Conservation (phyloP, 306 rosid species). For the Cicer bijugum region DNA sequence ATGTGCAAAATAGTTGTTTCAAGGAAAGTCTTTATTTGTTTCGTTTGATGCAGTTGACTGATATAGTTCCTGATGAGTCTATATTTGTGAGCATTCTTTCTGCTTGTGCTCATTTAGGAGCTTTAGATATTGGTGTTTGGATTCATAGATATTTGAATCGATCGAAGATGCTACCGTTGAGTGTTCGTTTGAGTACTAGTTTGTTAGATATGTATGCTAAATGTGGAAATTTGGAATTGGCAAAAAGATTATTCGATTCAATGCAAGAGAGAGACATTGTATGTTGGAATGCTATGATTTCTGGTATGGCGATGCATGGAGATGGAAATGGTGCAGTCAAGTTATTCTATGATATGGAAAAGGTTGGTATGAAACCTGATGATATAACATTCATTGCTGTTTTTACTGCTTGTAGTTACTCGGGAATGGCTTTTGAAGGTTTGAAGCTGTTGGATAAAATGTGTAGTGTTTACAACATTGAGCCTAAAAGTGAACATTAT, state of each 20-base stretch:
- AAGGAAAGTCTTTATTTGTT: slow-evolving; percentile 73
- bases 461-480: slow-evolving; percentile 54
- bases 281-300: slow-evolving; percentile 84
- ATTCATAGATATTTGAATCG: slow-evolving; percentile 57
- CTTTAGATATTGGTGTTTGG: slow-evolving; percentile 72
- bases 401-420: slow-evolving; percentile 78
- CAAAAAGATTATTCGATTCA: slow-evolving; percentile 54
- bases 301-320: slow-evolving; percentile 75
- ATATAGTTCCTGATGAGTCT: slow-evolving; percentile 68
- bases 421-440: slow-evolving; percentile 66
- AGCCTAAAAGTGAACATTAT: slow-evolving; percentile 70
- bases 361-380: slow-evolving; percentile 53
- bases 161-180: slow-evolving; percentile 42
- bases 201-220: slow-evolving; percentile 83
- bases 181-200: slow-evolving; percentile 61
- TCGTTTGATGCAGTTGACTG: slow-evolving; percentile 61
- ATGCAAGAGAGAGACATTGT: slow-evolving; percentile 58
- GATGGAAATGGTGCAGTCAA: slow-evolving; percentile 63
- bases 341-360: slow-evolving; percentile 66
- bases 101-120: slow-evolving; percentile 82
- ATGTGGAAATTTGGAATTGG: slow-evolving; percentile 65
- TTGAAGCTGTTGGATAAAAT: slow-evolving; percentile 59
- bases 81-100: slow-evolving; percentile 68
- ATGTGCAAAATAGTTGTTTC: slow-evolving; percentile 72
- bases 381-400: slow-evolving; percentile 74